Conservation (phyloP, 495 filamentous ascomycete genomes). For the Neurospora discreta region DNA sequence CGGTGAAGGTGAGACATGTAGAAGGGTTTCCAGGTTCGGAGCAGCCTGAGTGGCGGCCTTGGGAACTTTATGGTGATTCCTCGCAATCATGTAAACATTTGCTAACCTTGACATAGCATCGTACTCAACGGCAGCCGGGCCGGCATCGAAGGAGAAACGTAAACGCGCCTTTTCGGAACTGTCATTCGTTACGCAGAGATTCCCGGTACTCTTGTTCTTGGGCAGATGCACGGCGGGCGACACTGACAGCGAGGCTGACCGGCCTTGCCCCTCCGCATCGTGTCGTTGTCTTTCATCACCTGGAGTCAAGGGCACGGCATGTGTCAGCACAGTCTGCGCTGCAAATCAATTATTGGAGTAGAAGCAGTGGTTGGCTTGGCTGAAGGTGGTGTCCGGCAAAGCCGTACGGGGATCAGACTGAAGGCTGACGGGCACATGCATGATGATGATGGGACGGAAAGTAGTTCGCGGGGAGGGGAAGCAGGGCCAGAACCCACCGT, state of each 20-base stretch:
- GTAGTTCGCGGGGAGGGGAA: not conserved
- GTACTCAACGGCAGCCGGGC: conserved; percentile 34
- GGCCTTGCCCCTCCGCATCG: conserved; percentile 24
- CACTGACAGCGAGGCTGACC: conserved; percentile 15
- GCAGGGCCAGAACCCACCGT: conserved; percentile 27
- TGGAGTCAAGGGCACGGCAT: conserved; percentile 10
- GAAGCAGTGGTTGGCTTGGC: not conserved
- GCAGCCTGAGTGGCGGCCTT: not conserved
- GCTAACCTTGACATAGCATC: conserved; percentile 43
- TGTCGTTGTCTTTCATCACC: conserved; percentile 32
- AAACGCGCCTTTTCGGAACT: conserved; percentile 32
- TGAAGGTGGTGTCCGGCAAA: not conserved
- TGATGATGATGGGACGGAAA: not conserved
- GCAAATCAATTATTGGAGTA: not conserved
- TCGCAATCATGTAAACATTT: not conserved
- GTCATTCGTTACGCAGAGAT: conserved; percentile 39
- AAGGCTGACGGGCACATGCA: not conserved
- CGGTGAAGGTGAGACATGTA: not conserved
- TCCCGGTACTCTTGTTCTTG: conserved; percentile 53
- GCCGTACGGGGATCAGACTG: not conserved
- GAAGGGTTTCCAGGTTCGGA: not conserved
- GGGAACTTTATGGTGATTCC: not conserved
- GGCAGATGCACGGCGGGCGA: conserved; percentile 39
- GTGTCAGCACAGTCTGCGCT: conserved; percentile 13
- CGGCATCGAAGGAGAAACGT: conserved; percentile 47